Base-by-base conservation (phyloP, 2,329 filamentous ascomycete genomes). In the Ophiostoma triangulosporum region DNA sequence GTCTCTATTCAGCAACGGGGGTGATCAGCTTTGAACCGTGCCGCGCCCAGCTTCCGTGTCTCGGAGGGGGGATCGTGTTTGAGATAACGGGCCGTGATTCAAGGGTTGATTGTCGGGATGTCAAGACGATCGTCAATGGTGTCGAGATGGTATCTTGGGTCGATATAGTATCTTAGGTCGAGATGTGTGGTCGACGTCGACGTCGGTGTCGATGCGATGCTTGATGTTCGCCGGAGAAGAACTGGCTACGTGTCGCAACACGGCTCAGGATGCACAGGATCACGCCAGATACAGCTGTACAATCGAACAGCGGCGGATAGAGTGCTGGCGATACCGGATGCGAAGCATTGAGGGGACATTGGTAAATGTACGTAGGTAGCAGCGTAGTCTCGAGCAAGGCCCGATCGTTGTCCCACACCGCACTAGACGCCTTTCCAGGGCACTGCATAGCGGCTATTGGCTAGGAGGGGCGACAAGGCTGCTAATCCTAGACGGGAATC, bases 291-390 rank as follows among this genome's bases (percentile, higher is more conserved):
- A 46, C 20, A 8, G 15, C 15, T 15, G 43, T 2, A 29, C 43
- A 43, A 22, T 38, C 33, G 33, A 27, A n/a, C n/a, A 36, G 12
- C 20, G 15, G 32, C 14, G 15, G 6, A 15, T 12, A 38, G 17
- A 40, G 9, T 14, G 51, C n/a, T 43, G 32, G 51, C 45, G 33
- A 53, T 49, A 46, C 40, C 45, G 33, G 51, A 36, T 29, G 45
- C 32, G 26, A 3, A 22, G n/a, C 27, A 32, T 26, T 29, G 36
- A 36, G 26, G 26, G 31, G 32, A 48, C 14, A 27, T 32, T n/a
- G n/a, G n/a, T n/a, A n/a, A n/a, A n/a, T n/a, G n/a, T n/a, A n/a
- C 15, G 17, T 17, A 14, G 26, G 45, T 20, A 29, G 26, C 26
- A 11, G 20, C 3, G 9, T 9, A n/a, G n/a, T n/a, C n/a, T 43